Conservation (phyloP, 805 yeast genomes). For the Candida berthetii region DNA sequence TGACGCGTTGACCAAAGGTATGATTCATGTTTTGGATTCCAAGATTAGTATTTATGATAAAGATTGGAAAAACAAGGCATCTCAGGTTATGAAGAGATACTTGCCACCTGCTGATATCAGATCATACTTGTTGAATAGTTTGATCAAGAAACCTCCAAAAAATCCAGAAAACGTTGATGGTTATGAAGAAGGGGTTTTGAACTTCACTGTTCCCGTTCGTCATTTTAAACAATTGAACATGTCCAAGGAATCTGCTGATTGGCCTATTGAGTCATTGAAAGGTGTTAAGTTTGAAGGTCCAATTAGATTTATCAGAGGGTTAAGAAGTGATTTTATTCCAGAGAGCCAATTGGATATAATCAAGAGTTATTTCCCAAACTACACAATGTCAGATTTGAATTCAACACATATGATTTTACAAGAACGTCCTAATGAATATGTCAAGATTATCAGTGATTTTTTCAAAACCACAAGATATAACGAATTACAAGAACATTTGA, state of each 20-base stretch:
- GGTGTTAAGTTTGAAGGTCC: conserved; percentile 25
- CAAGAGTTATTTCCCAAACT: conserved; percentile 19
- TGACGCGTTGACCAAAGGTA: conserved; percentile 28
- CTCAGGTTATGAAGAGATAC: conserved; percentile 10
- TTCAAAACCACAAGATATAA: conserved; percentile 17
- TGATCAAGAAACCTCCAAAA: conserved; percentile 19
- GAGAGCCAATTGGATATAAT: conserved; percentile 20
- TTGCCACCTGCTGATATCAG: conserved; percentile 20
- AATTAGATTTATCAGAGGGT: conserved; percentile 32
- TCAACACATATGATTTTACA: conserved; percentile 30
- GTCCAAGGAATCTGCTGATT: conserved; percentile 19
- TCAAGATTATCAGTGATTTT: conserved; percentile 15
- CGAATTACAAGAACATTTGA: conserved; percentile 9
- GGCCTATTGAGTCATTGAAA: conserved; percentile 21
- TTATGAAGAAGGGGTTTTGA: conserved; percentile 17
- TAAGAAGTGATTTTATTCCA: conserved; percentile 30
- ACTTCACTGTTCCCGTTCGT: conserved; percentile 24
- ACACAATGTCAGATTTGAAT: conserved; percentile 16
- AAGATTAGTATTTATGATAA: conserved; percentile 16
- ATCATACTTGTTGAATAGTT: conserved; percentile 30
- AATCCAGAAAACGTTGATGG: conserved; percentile 10
- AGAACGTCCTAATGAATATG: conserved; percentile 28
- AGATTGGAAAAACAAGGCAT: conserved; percentile 20
- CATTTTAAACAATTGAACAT: conserved; percentile 15
- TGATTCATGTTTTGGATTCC: conserved; percentile 28